Evolutionary conservation across 768 basidiomycete genomes (phyloP).

Genomic region (Steccherinum ochraceum): DNA sequence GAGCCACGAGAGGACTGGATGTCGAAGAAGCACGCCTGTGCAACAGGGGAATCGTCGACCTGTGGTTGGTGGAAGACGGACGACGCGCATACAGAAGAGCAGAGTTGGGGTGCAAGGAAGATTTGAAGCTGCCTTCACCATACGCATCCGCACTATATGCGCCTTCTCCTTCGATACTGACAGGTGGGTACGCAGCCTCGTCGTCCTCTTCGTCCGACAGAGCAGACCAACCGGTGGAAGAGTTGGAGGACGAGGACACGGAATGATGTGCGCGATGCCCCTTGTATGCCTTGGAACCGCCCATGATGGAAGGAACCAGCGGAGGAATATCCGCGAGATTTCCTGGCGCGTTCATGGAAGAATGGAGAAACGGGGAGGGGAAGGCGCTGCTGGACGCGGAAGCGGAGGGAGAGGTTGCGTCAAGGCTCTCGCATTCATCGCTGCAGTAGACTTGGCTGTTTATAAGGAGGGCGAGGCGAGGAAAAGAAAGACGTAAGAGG

Average conservation of each 20-base stretch:
- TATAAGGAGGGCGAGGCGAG: not conserved
- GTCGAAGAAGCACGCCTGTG: slow-evolving; percentile 48
- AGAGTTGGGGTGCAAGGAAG: slow-evolving; percentile 30
- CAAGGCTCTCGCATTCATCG: slow-evolving; percentile 56
- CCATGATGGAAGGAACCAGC: slow-evolving; percentile 54
- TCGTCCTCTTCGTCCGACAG: slow-evolving; percentile 62
- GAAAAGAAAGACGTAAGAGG: slow-evolving; percentile 4
- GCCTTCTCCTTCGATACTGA: not conserved
- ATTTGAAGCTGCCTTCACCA: slow-evolving; percentile 37
- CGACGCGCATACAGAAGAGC: slow-evolving; percentile 61
- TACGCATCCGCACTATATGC: not conserved
- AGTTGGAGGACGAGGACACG: slow-evolving; percentile 56
- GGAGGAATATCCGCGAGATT: slow-evolving; percentile 54
- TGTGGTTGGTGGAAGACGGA: slow-evolving; percentile 66
- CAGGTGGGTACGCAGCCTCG: slow-evolving; percentile 23
- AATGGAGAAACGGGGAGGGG: slow-evolving; percentile 58
- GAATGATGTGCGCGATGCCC: slow-evolving; percentile 43
- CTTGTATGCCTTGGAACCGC: slow-evolving; percentile 37
- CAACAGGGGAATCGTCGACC: slow-evolving; percentile 50
- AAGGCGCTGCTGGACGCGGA: slow-evolving; percentile 58
- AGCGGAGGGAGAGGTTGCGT: slow-evolving; percentile 60
- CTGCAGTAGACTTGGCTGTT: slow-evolving; percentile 64
- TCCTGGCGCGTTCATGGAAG: slow-evolving; percentile 28
- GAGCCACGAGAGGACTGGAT: slow-evolving; percentile 4
- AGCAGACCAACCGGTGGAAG: slow-evolving; percentile 62